These are phyloP conservation scores for Tetrapyrgos nigripes DNA, from an alignment of 1,284 basidiomycete species.

Conservation along the genomic window DNA sequence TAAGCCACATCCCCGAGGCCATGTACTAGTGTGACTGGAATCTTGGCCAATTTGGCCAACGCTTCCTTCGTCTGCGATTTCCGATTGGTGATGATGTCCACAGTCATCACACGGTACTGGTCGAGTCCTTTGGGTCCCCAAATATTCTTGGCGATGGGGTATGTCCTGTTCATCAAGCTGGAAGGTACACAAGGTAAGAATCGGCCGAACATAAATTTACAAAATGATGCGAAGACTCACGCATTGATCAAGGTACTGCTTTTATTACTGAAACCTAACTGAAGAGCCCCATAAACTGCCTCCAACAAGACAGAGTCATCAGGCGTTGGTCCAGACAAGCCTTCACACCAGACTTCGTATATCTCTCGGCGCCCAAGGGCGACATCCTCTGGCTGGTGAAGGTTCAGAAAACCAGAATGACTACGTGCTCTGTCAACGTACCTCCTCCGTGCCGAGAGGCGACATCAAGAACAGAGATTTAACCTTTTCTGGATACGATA, in stretches of 20 bases:
- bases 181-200: neutral
- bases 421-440: too few species aligned
- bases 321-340: neutral
- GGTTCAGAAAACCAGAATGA: neutral
- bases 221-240: neutral
- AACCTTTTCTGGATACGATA: conserved; percentile 3
- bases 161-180: conserved; percentile 31
- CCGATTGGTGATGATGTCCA: conserved; percentile 43
- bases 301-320: neutral
- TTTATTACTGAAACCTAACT: neutral
- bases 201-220: neutral
- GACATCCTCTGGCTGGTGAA: neutral
- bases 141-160: conserved; percentile 31
- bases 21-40: conserved; percentile 33
- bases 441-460: conserved; percentile 8
- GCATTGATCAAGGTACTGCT: neutral
- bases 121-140: conserved; percentile 32
- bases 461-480: conserved; percentile 3
- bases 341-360: neutral
- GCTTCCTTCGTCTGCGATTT: conserved; percentile 29
- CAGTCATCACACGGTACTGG: conserved; percentile 33
- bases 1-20: conserved; percentile 36
- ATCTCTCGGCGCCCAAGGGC: neutral
- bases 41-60: conserved; percentile 24
- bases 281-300: neutral